Evolutionary conservation across 2,329 filamentous ascomycete genomes (phyloP).

Genomic region (Ceratocystis smalleyi): DNA sequence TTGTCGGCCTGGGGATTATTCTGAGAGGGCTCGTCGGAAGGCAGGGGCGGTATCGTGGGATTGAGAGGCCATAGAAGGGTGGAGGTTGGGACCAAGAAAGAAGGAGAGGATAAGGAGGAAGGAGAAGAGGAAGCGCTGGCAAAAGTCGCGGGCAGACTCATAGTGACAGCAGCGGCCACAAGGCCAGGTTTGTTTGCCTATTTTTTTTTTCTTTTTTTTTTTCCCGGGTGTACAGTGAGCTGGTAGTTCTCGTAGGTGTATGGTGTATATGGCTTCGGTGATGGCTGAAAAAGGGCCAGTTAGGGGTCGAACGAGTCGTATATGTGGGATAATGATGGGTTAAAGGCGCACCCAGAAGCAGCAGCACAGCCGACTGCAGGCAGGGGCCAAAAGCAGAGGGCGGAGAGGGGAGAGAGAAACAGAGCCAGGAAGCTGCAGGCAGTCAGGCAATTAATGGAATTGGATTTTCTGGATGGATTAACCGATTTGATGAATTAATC

Average conservation of each 20-base stretch:
- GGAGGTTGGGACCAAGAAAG: neutral
- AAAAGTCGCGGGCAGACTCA: conserved; percentile 3
- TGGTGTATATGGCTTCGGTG: no score
- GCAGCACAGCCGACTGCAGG: neutral
- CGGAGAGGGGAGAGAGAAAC: neutral
- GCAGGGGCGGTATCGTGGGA: conserved; percentile 2
- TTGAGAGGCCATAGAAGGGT: conserved; percentile 10
- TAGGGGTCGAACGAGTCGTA: no score
- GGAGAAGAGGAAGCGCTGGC: neutral
- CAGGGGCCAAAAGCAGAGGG: neutral
- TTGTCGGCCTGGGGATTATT: conserved; percentile 27
- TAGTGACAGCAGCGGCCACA: neutral
- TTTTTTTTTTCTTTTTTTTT: no score
- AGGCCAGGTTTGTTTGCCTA: no score
- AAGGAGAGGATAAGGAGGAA: neutral
- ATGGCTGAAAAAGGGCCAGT: no score
- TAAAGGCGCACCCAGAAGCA: neutral
- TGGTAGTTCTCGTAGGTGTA: no score
- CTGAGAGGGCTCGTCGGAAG: conserved; percentile 1
- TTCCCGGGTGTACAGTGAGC: no score
- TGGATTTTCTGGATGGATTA: neutral
- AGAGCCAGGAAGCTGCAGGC: neutral
- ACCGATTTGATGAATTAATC: no score
- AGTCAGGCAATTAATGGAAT: neutral
- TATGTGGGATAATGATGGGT: neutral